phyloP scores from a whole-genome alignment of 495 filamentous ascomycete species.

The Tuber umbilicatum region DNA sequence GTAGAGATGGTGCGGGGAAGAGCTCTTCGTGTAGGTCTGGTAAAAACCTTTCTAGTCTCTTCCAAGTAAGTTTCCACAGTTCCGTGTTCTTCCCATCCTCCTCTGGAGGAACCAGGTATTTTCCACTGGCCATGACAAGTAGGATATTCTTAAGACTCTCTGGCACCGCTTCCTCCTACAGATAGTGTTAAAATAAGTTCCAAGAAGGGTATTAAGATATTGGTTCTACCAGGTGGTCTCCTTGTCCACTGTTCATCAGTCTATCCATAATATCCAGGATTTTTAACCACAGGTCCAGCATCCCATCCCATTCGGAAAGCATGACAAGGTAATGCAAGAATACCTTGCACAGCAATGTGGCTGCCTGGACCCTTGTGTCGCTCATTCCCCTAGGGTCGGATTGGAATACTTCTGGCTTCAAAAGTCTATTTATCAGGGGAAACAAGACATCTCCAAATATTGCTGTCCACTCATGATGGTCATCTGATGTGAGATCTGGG shows the following conservation, averaged over 20 bases:
- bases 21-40: conserved; percentile 58
- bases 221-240: conserved; percentile 69
- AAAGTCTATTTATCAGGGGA: conserved; percentile 77
- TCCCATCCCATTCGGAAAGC: conserved; percentile 76
- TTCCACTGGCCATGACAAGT: conserved; percentile 87
- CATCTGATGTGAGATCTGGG: conserved; percentile 63
- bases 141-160: conserved; percentile 96
- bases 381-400: conserved; percentile 90
- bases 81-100: conserved; percentile 53
- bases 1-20: conserved; percentile 33
- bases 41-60: conserved; percentile 80
- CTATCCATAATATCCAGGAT: conserved; percentile 94
- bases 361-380: conserved; percentile 87
- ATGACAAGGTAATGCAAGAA: conserved; percentile 90
- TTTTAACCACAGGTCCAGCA: conserved; percentile 86
- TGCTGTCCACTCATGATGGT: conserved; percentile 84
- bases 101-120: conserved; percentile 70
- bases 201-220: not conserved
- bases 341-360: conserved; percentile 85
- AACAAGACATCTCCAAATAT: conserved; percentile 95
- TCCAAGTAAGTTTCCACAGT: conserved; percentile 77
- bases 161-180: conserved; percentile 84
- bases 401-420: conserved; percentile 94
- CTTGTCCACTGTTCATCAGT: conserved; percentile 92
- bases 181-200: conserved; percentile 3